phyloP scores from a whole-genome alignment of 306 rosid species.

The Prunus campanulata region DNA sequence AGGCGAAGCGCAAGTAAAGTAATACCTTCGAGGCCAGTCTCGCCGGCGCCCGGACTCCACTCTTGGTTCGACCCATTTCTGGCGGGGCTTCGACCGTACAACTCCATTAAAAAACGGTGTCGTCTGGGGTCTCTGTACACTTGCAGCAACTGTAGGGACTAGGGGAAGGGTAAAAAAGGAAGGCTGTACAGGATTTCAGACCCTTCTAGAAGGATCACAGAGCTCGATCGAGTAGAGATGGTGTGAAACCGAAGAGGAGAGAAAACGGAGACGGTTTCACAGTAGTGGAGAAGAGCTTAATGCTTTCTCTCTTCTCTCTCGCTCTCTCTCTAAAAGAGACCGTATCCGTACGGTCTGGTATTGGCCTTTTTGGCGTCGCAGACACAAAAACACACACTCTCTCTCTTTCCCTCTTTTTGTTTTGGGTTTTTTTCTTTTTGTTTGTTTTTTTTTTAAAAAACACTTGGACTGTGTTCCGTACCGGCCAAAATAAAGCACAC shows the following conservation, averaged over 20 bases:
- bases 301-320: background rate
- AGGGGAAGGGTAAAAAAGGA: background rate
- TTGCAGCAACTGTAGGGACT: slow-evolving; percentile 7
- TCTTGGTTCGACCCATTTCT: slow-evolving; percentile 66
- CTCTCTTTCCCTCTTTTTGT: background rate
- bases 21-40: slow-evolving; percentile 63
- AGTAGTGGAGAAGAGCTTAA: slow-evolving; percentile 22
- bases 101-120: slow-evolving; percentile 40
- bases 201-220: slow-evolving; percentile 35
- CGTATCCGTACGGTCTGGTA: slow-evolving; percentile 44
- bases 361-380: slow-evolving; percentile 23
- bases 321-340: slow-evolving; percentile 16
- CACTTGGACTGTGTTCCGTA: slow-evolving; percentile 6
- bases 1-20: background rate
- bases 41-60: slow-evolving; percentile 56
- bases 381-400: background rate
- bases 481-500: slow-evolving; percentile 46
- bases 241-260: slow-evolving; percentile 1
- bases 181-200: slow-evolving; percentile 11
- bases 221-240: slow-evolving; percentile 25
- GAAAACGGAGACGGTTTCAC: slow-evolving; percentile 23
- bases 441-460: background rate
- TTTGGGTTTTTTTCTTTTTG: background rate
- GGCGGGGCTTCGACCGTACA: slow-evolving; percentile 60
- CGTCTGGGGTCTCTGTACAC: slow-evolving; percentile 24